Conservation (phyloP, 805 yeast genomes). For the Saccharomycopsis synnaedendra region DNA sequence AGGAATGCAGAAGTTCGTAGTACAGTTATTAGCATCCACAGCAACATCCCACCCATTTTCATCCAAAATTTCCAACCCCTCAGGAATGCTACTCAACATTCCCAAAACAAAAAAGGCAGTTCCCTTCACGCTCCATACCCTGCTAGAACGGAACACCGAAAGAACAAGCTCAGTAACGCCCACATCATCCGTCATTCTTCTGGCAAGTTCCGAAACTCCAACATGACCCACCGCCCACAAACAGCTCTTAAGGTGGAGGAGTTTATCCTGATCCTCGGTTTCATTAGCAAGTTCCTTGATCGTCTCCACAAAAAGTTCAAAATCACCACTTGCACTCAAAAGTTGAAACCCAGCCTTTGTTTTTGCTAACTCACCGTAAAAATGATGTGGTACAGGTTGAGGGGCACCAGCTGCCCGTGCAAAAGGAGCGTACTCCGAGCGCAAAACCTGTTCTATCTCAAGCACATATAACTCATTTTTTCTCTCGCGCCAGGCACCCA, state of each 20-base stretch:
- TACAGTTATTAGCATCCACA: constrained; percentile 29
- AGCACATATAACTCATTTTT: constrained; percentile 35
- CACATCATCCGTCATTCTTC: constrained; percentile 41
- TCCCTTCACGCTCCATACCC: constrained; percentile 55
- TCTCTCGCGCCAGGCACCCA: constrained; percentile 52
- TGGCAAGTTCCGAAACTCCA: constrained; percentile 63
- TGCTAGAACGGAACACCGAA: constrained; percentile 33
- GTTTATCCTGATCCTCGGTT: constrained; percentile 24
- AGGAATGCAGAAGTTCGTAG: constrained; percentile 34
- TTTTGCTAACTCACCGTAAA: constrained; percentile 69
- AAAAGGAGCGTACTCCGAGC: constrained; percentile 15
- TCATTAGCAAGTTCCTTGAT: constrained; percentile 18
- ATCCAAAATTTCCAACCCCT: constrained; percentile 78
- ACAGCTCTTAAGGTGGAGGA: constrained; percentile 51
- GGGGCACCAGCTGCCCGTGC: constrained; percentile 13
- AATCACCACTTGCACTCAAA: constrained; percentile 30
- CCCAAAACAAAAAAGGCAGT: constrained; percentile 74
- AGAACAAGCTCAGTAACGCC: constrained; percentile 44
- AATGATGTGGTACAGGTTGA: constrained; percentile 43
- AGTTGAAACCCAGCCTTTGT: constrained; percentile 71
- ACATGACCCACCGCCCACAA: constrained; percentile 85
- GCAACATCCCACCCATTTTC: constrained; percentile 66
- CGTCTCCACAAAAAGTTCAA: constrained; percentile 18
- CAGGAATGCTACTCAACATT: constrained; percentile 54
- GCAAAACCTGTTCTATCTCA: constrained; percentile 33